A percentile compares a stretch with the other conserved stretches of the same genome.
These are phyloP conservation scores for Aureobasidium leucospermi DNA, from an alignment of 2,329 filamentous ascomycete genomes.

Conservation along the genomic window DNA sequence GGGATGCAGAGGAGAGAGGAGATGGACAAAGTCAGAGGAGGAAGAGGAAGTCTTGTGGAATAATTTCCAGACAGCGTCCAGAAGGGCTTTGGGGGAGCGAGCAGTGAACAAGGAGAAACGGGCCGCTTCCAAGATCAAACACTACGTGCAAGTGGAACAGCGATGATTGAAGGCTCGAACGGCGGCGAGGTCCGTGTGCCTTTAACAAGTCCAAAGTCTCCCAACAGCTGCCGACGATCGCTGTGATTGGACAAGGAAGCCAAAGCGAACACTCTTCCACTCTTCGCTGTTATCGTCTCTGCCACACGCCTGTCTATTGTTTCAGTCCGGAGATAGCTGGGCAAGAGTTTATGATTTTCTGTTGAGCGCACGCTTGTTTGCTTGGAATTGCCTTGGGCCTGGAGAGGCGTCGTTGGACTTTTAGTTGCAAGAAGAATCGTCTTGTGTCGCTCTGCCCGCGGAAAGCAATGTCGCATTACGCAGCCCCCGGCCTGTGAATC, in stretches of 20 bases:
- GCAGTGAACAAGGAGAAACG: slow-evolving; percentile 1
- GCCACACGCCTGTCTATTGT: background rate
- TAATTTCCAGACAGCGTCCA: slow-evolving; percentile 1
- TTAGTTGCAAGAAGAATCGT: background rate
- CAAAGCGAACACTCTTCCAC: background rate
- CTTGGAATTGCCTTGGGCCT: background rate
- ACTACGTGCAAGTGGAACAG: background rate
- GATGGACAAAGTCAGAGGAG: background rate
- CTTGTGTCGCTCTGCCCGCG: background rate
- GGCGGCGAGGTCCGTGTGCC: slow-evolving; percentile 9
- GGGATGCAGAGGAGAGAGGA: background rate
- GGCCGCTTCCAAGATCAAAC: slow-evolving; percentile 6
- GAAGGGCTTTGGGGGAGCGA: background rate
- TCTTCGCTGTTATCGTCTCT: background rate
- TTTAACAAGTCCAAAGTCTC: slow-evolving; percentile 1
- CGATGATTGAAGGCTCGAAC: slow-evolving; percentile 11
- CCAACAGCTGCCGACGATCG: background rate
- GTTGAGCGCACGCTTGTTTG: slow-evolving; percentile 6
- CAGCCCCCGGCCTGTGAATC: background rate
- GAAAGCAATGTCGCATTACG: background rate
- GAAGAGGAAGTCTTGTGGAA: background rate
- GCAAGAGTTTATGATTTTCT: background rate
- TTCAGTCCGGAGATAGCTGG: background rate
- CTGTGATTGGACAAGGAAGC: background rate
- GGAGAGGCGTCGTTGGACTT: background rate